Evolutionary conservation across 1,284 basidiomycete genomes (phyloP).

Genomic region (Moesziomyces sp.): DNA sequence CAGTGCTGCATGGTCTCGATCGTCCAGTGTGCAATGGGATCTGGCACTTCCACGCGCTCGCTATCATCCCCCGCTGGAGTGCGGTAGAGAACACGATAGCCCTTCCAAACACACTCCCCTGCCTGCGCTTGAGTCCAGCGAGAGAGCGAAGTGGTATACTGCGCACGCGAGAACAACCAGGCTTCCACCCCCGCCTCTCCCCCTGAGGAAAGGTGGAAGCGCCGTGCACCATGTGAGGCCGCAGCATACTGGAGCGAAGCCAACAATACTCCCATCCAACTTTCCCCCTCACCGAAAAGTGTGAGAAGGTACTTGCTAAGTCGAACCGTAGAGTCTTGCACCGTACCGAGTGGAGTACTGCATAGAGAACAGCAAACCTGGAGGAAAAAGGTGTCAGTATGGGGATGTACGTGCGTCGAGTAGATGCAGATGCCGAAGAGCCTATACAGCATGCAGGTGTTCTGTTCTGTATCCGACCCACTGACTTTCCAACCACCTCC

Average conservation of each 20-base stretch:
- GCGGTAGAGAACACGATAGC: slow-evolving; percentile 16
- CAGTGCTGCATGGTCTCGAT: slow-evolving; percentile 1
- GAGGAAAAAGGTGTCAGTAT: not conserved
- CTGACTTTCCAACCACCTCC: not conserved
- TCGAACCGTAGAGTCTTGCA: slow-evolving; percentile 1
- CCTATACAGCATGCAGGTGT: slow-evolving; percentile 34
- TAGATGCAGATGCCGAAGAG: slow-evolving; percentile 23
- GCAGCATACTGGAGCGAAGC: slow-evolving; percentile 11
- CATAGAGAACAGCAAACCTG: slow-evolving; percentile 4
- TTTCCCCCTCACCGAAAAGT: not conserved
- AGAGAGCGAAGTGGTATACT: slow-evolving; percentile 19
- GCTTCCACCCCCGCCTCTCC: slow-evolving; percentile 1
- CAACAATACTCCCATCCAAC: slow-evolving; percentile 11
- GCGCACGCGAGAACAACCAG: slow-evolving; percentile 29
- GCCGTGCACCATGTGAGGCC: slow-evolving; percentile 26
- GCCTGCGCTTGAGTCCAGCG: not conserved
- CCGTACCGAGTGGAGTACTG: not conserved
- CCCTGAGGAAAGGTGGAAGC: slow-evolving; percentile 6
- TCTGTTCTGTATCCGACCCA: slow-evolving; percentile 34
- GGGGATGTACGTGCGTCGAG: slow-evolving; percentile 24
- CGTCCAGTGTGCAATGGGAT: slow-evolving; percentile 3
- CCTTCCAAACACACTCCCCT: slow-evolving; percentile 11
- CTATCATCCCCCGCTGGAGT: not conserved
- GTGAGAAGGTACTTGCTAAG: slow-evolving; percentile 22
- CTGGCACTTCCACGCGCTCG: slow-evolving; percentile 11